Conservation (phyloP, 1,284 basidiomycete genomes). For the Inonotus obliquus region DNA sequence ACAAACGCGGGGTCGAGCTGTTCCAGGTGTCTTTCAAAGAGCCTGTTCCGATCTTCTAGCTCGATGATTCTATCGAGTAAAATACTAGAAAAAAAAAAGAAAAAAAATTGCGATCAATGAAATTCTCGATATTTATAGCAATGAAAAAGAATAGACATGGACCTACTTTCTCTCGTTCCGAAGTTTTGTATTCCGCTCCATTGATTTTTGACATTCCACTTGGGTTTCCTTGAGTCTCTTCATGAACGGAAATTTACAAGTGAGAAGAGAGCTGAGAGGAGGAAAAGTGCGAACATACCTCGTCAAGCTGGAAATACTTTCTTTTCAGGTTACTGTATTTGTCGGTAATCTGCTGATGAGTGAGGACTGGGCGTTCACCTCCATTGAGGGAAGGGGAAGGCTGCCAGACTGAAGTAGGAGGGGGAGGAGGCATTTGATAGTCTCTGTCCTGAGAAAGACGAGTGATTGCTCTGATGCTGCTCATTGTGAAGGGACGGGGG, state of each 20-base stretch:
- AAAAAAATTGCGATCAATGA: background rate
- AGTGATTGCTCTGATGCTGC: conserved; percentile 25
- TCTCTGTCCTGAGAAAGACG: conserved; percentile 32
- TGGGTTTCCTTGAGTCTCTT: conserved; percentile 55
- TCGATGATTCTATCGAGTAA: conserved; percentile 56
- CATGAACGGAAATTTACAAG: background rate
- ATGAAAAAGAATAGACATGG: conserved; percentile 11
- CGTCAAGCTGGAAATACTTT: conserved; percentile 60
- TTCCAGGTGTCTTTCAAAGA: conserved; percentile 24
- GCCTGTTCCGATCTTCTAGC: conserved; percentile 39
- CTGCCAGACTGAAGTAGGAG: conserved; percentile 22
- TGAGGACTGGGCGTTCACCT: conserved; percentile 27
- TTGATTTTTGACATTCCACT: conserved; percentile 47
- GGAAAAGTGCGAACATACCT: conserved; percentile 41
- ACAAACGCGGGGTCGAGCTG: conserved; percentile 19
- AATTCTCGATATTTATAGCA: background rate
- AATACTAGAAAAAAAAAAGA: conserved; percentile 33
- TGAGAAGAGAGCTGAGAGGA: background rate
- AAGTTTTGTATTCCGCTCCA: conserved; percentile 55
- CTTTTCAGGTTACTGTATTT: conserved; percentile 61
- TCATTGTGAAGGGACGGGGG: conserved; percentile 24
- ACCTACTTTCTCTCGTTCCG: conserved; percentile 56
- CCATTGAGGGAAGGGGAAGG: conserved; percentile 21
- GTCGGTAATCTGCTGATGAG: conserved; percentile 41
- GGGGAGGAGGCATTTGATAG: conserved; percentile 21